Conservation (phyloP, 2,329 filamentous ascomycete genomes). For the Verticillium zaregamsianum region DNA sequence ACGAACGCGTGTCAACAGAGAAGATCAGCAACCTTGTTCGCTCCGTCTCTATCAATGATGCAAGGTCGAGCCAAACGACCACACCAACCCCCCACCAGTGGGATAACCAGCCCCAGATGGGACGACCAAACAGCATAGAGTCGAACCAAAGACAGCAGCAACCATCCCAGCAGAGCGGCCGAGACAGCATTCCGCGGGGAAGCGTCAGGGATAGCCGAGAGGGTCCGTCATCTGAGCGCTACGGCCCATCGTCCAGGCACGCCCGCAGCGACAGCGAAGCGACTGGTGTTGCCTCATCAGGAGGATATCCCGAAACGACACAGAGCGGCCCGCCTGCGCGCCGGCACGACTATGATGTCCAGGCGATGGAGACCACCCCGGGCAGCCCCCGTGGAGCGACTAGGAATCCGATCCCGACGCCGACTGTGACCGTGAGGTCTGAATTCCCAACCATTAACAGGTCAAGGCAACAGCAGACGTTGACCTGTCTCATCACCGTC, state of each 20-base stretch:
- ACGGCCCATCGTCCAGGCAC: slow-evolving; percentile 48
- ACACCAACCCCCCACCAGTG: slow-evolving; percentile 63
- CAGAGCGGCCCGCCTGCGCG: slow-evolving; percentile 64
- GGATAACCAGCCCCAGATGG: slow-evolving; percentile 56
- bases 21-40: slow-evolving; percentile 93
- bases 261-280: slow-evolving; percentile 74
- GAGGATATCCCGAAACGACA: slow-evolving; percentile 73
- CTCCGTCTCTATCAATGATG: slow-evolving; percentile 68
- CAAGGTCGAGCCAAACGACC: slow-evolving; percentile 45
- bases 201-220: slow-evolving; percentile 49
- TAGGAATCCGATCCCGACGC: slow-evolving; percentile 85
- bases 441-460: slow-evolving; percentile 93
- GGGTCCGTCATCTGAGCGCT: slow-evolving; percentile 37
- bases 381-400: slow-evolving; percentile 67
- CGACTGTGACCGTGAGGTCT: slow-evolving; percentile 89
- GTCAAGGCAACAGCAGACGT: slow-evolving; percentile 87
- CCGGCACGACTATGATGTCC: slow-evolving; percentile 90
- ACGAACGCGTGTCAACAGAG: slow-evolving; percentile 49
- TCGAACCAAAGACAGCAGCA: slow-evolving; percentile 31
- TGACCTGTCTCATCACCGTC: slow-evolving; percentile 90
- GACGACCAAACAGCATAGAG: slow-evolving; percentile 49
- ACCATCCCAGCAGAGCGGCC: slow-evolving; percentile 24
- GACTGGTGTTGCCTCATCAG: slow-evolving; percentile 70
- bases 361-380: slow-evolving; percentile 88
- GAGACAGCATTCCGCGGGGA: slow-evolving; percentile 33